Conservation (phyloP, 1,139 yeast genomes). For the Debaryomycetaceae sp. region DNA sequence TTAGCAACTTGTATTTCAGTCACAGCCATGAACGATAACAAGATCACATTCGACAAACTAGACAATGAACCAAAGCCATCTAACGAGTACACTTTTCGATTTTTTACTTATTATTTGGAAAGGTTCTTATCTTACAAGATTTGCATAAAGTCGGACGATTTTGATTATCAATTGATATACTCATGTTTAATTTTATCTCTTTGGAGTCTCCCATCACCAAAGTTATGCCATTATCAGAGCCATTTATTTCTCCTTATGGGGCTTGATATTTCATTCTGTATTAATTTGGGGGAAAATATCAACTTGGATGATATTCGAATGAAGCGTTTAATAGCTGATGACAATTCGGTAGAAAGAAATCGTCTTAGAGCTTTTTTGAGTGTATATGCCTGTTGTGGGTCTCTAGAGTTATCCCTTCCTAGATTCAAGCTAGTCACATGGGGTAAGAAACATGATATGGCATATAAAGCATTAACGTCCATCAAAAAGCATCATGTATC, state of each 20-base stretch:
- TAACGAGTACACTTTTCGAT: slow-evolving; percentile 31
- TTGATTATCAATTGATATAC: slow-evolving; percentile 39
- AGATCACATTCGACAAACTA: slow-evolving; percentile 5
- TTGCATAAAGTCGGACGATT: slow-evolving; percentile 39
- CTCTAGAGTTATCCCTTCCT: slow-evolving; percentile 47
- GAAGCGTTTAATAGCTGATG: slow-evolving; percentile 15
- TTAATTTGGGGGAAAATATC: slow-evolving; percentile 43
- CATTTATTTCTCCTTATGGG: slow-evolving; percentile 48
- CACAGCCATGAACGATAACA: slow-evolving; percentile 45
- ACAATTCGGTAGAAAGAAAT: slow-evolving; percentile 34
- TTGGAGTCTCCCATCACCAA: slow-evolving; percentile 51
- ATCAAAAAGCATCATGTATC: slow-evolving; percentile 25
- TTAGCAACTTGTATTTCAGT: slow-evolving; percentile 47
- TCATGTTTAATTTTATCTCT: slow-evolving; percentile 44
- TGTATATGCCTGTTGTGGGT: slow-evolving; percentile 49
- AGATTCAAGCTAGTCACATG: slow-evolving; percentile 47
- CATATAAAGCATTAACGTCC: slow-evolving; percentile 26
- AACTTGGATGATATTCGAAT: slow-evolving; percentile 14
- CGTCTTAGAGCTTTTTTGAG: slow-evolving; percentile 41
- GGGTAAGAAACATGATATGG: slow-evolving; percentile 42
- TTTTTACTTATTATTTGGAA: slow-evolving; percentile 44
- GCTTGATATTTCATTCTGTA: slow-evolving; percentile 42
- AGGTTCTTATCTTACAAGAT: slow-evolving; percentile 43
- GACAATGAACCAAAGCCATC: slow-evolving; percentile 5
- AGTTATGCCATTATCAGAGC: slow-evolving; percentile 50